Evolutionary conservation across 2,329 filamentous ascomycete species (phyloP).

Genomic region (Epichloe festucae): DNA sequence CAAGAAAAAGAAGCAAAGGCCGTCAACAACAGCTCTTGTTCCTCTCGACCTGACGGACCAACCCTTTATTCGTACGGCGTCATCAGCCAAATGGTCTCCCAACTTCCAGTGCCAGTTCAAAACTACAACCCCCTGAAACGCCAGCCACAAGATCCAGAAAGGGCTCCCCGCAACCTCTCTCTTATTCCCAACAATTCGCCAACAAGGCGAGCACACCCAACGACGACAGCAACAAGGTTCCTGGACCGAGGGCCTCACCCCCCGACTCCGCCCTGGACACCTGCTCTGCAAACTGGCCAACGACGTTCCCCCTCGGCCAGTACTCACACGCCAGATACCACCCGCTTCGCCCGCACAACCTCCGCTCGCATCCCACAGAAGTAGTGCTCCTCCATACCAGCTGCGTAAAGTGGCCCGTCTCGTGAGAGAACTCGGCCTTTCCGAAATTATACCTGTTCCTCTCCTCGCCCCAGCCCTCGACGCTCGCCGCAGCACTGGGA

Average conservation of each 20-base stretch:
- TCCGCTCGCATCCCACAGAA: slow-evolving; percentile 14
- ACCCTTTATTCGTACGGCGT: no score
- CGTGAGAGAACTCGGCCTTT: not conserved
- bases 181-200: no score
- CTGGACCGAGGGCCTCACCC: not conserved
- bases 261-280: slow-evolving; percentile 9
- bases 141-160: no score
- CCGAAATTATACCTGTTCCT: slow-evolving; percentile 6
- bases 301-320: slow-evolving; percentile 52
- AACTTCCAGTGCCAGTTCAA: no score
- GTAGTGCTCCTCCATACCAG: slow-evolving; percentile 18
- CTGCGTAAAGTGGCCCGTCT: slow-evolving; percentile 18
- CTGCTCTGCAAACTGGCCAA: slow-evolving; percentile 33
- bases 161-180: no score
- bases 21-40: no score
- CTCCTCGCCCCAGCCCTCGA: slow-evolving; percentile 9
- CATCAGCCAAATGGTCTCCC: no score
- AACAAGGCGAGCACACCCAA: not conserved
- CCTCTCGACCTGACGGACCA: no score
- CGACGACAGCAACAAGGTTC: not conserved
- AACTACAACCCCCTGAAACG: no score
- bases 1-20: no score
- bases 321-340: slow-evolving; percentile 63
- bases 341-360: slow-evolving; percentile 25
- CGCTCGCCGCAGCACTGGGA: not conserved